phyloP scores from a whole-genome alignment of 2,329 filamentous ascomycete genomes.

The Alternaria triticina region DNA sequence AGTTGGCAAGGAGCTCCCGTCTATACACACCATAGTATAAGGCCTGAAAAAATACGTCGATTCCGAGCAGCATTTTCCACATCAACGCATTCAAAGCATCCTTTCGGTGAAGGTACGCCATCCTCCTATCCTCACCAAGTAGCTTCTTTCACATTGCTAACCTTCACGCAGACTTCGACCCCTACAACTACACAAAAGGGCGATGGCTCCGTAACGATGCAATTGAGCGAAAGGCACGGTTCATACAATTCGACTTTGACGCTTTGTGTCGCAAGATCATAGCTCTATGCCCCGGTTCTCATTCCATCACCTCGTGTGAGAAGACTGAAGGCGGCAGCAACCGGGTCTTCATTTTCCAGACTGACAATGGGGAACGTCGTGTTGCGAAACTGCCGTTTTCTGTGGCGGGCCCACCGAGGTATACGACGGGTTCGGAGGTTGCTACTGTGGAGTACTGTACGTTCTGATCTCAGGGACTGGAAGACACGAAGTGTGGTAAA shows the following conservation, averaged over 20 bases:
- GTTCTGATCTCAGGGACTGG: background rate
- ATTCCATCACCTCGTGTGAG: constrained; percentile 41
- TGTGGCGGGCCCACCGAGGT: constrained; percentile 45
- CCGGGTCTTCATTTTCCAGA: constrained; percentile 52
- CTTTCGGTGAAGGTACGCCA: too few relatives aligned
- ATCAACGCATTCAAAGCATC: too few relatives aligned
- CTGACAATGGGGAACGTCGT: constrained; percentile 46
- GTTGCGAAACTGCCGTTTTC: constrained; percentile 52
- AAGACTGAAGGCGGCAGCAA: constrained; percentile 57
- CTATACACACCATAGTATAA: too few relatives aligned
- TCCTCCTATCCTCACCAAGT: too few relatives aligned
- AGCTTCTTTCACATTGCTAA: too few relatives aligned
- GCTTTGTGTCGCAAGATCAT: constrained; percentile 48
- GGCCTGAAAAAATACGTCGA: too few relatives aligned
- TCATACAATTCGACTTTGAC: constrained; percentile 50
- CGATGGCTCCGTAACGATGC: background rate
- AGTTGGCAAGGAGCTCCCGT: too few relatives aligned
- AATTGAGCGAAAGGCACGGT: constrained; percentile 44
- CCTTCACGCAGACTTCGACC: too few relatives aligned
- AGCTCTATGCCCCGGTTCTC: constrained; percentile 46
- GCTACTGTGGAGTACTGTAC: constrained; percentile 54
- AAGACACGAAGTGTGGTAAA: too few relatives aligned
- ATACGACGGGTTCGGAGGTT: constrained; percentile 53
- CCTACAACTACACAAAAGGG: background rate
- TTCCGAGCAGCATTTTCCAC: too few relatives aligned